These are phyloP conservation scores for Dalechampia spathulata DNA, from an alignment of 441 rosid species.

Conservation along the genomic window DNA sequence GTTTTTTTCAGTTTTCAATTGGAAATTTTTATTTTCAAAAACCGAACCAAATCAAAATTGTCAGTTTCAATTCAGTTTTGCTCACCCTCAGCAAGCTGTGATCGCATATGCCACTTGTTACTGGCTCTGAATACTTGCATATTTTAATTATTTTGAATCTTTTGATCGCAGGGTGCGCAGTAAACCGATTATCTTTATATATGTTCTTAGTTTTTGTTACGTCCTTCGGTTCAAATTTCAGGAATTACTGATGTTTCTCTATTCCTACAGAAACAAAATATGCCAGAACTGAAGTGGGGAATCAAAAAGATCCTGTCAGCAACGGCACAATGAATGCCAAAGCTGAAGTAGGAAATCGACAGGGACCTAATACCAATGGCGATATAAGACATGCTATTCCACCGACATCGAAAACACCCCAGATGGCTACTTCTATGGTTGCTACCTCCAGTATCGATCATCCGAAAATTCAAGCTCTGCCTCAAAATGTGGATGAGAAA, in stretches of 20 bases:
- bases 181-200: too few species aligned
- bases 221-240: too few species aligned
- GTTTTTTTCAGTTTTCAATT: too few species aligned
- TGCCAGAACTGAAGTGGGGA: conserved; percentile 52
- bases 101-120: too few species aligned
- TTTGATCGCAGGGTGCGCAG: too few species aligned
- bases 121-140: too few species aligned
- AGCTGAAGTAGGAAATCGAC: conserved; percentile 40
- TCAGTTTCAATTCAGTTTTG: too few species aligned
- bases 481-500: conserved; percentile 46
- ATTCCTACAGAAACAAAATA: conserved; percentile 50
- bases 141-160: too few species aligned
- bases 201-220: too few species aligned
- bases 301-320: conserved; percentile 29
- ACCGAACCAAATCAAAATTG: too few species aligned
- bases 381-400: conserved; percentile 27
- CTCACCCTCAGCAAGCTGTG: too few species aligned
- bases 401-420: conserved; percentile 26
- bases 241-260: conserved; percentile 10
- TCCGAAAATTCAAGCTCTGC: conserved; percentile 27
- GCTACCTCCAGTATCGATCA: conserved; percentile 23
- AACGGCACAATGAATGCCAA: conserved; percentile 32
- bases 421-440: conserved; percentile 17
- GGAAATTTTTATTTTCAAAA: too few species aligned
- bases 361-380: conserved; percentile 37